Evolutionary conservation across 805 yeast genomes (phyloP), one percentile per base, ranked within the genome.

Genomic region (Cyberlindnera bimundalis): DNA sequence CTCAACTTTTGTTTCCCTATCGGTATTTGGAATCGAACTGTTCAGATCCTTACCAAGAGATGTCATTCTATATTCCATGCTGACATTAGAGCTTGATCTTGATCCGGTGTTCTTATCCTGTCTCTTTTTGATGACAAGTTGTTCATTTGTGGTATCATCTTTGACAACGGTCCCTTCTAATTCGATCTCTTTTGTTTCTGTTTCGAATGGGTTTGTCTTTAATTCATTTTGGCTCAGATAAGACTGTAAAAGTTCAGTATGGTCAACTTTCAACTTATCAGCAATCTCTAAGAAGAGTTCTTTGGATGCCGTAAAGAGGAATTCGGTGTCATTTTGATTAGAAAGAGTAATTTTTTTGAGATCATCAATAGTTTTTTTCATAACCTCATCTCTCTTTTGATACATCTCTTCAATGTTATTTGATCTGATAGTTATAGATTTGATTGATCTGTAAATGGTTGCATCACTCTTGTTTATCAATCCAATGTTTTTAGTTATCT

Each of bases 331-430:
- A 39, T 64, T 66, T n/a, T 78, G 76, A 46, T 76, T 79, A 15
- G 62, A 51, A 39, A 66, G 70, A 3, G 79, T 63, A 3, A 68
- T 67, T 18, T 58, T 57, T 1, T 74, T 73, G 42, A 80, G 58
- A 23, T 62, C 57, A 4, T 70, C 55, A 39, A 80, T 57, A 11
- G 71, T 65, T 8, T 69, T 70, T 29, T 66, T 57, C 3, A 76
- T 60, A 5, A 66, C 56, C 28, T 64, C 65, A 52, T 76, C 75
- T 55, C 72, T 73, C 47, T 66, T 68, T 26, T 64, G 61, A 47
- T 75, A 76, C 42, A 73, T 62, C 30, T 60, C 61, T 45, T 78
- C 83, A 58, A 79, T 57, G 28, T 73, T 66, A 38, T 64, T 66
- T 8, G 77, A 63, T 48, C 72, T 73, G 45, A 67, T 66, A 10